phyloP scores from a whole-genome alignment of 2,329 filamentous ascomycete genomes.

The Nemania sp. region DNA sequence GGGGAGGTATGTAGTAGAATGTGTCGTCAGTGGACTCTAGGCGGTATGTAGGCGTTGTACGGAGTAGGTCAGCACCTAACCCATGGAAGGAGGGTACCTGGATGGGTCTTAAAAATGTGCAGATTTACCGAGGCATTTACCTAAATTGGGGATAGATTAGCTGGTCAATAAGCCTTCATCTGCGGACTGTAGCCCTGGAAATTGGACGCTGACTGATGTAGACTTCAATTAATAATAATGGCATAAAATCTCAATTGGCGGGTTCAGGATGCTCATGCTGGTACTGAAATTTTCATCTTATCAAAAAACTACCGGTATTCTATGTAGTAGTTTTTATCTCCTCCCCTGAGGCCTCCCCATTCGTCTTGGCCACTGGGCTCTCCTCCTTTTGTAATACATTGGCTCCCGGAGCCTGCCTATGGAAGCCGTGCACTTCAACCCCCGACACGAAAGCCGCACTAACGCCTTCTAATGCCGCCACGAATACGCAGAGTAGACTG shows the following conservation, averaged over 20 bases:
- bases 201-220: too few species aligned
- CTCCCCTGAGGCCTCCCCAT: constrained; percentile 12
- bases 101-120: not conserved
- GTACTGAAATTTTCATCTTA: too few species aligned
- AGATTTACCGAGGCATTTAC: constrained; percentile 13
- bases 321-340: constrained; percentile 11
- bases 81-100: too few species aligned
- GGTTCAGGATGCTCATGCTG: too few species aligned
- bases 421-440: constrained; percentile 62
- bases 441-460: constrained; percentile 83
- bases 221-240: too few species aligned
- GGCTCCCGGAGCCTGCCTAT: constrained; percentile 8
- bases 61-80: not conserved
- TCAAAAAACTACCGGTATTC: too few species aligned
- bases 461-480: constrained; percentile 81
- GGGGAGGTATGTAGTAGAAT: not conserved
- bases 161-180: too few species aligned
- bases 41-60: too few species aligned
- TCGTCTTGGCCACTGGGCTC: constrained; percentile 1
- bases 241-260: too few species aligned
- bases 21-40: too few species aligned
- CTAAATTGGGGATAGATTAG: too few species aligned
- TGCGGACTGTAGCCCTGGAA: too few species aligned
- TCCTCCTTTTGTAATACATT: constrained; percentile 20
- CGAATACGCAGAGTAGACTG: constrained; percentile 86